A percentile compares a stretch with the other conserved stretches of the same genome.
These are phyloP conservation scores for Polytrichum commune DNA, from an alignment of 225 moss, liverwort and hornwort genomes.

Conservation along the genomic window DNA sequence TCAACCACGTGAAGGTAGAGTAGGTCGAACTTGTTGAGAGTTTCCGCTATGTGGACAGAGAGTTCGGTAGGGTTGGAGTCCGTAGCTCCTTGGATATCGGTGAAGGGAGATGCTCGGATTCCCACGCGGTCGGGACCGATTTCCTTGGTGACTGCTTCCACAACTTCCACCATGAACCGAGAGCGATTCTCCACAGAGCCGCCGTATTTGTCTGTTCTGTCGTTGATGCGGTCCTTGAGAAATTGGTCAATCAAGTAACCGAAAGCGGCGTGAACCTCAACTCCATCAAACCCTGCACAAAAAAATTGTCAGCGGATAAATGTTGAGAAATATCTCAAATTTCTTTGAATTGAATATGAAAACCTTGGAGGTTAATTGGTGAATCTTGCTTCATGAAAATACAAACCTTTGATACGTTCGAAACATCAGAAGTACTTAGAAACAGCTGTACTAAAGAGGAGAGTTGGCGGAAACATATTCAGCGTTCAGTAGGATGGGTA, in stretches of 20 bases:
- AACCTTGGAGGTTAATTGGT: no score
- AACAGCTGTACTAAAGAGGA: no score
- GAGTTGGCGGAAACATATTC: no score
- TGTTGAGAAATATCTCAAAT: no score
- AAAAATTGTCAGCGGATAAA: no score
- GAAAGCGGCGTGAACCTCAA: slow-evolving; percentile 29
- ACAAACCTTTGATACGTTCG: no score
- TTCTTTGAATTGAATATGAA: no score
- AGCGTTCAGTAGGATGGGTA: no score
- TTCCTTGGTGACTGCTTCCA: slow-evolving; percentile 15
- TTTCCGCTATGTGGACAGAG: slow-evolving; percentile 4
- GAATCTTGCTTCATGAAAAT: no score
- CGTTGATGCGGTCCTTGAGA: slow-evolving; percentile 24
- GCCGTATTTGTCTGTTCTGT: slow-evolving; percentile 31
- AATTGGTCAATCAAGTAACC: slow-evolving; percentile 32
- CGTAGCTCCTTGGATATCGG: not conserved
- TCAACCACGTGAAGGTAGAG: slow-evolving; percentile 17
- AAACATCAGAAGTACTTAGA: no score
- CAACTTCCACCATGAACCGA: slow-evolving; percentile 21
- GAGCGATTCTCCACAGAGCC: slow-evolving; percentile 19
- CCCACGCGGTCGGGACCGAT: slow-evolving; percentile 25
- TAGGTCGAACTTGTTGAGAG: slow-evolving; percentile 3
- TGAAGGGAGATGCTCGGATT: slow-evolving; percentile 27
- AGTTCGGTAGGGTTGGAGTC: slow-evolving; percentile 3
- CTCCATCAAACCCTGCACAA: slow-evolving; percentile 26